A percentile compares a stretch with the other conserved stretches of the same genome.
These are phyloP conservation scores for Citrus trifoliata DNA, from an alignment of 345 rosid species.

Conservation along the genomic window DNA sequence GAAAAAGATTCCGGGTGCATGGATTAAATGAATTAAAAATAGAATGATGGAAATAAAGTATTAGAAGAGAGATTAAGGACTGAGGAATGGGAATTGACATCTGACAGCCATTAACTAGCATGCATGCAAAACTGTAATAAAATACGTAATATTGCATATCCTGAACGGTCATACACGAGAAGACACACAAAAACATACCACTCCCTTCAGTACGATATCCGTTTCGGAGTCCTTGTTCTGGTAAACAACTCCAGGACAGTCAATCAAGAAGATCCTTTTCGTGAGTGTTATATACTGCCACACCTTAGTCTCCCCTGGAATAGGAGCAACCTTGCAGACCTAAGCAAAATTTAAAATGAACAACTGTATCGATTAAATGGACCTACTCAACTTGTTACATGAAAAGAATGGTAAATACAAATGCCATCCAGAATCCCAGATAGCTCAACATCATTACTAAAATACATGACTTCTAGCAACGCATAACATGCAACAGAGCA, in stretches of 20 bases:
- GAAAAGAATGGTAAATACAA: background rate
- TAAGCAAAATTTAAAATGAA: slow-evolving; percentile 10
- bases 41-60: background rate
- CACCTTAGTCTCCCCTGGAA: slow-evolving; percentile 97
- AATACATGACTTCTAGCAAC: too few relatives aligned
- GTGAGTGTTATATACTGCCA: slow-evolving; percentile 97
- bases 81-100: background rate
- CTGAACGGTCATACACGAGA: background rate
- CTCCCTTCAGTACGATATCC: slow-evolving; percentile 92
- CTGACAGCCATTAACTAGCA: background rate
- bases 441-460: background rate
- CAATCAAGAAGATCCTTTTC: slow-evolving; percentile 90
- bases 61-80: background rate
- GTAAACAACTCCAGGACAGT: slow-evolving; percentile 98
- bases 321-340: slow-evolving; percentile 99
- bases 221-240: slow-evolving; percentile 87
- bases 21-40: background rate
- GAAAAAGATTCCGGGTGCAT: background rate
- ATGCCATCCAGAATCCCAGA: background rate
- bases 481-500: background rate
- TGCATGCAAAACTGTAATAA: too few relatives aligned
- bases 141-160: background rate
- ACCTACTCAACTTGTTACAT: background rate
- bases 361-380: background rate
- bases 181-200: slow-evolving; percentile 48